These are phyloP conservation scores for Abelmoschus esculentus DNA, from an alignment of 345 rosid genomes.

Conservation along the genomic window DNA sequence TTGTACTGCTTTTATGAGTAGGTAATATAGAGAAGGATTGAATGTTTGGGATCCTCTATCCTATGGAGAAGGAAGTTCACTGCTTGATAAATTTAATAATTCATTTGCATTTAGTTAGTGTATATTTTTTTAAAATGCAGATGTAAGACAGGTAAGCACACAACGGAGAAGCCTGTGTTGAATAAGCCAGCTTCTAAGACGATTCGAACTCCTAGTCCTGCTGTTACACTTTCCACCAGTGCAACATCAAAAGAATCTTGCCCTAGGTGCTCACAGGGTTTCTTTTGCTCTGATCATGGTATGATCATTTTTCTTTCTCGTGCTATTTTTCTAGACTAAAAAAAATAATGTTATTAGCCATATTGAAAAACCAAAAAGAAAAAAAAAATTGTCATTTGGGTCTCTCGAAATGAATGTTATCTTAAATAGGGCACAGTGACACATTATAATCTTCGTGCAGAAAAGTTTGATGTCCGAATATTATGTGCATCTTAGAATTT, in stretches of 20 bases:
- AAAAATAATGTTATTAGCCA: neutral
- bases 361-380: neutral
- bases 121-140: conserved; percentile 33
- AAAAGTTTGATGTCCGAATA: neutral
- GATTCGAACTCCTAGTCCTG: conserved; percentile 27
- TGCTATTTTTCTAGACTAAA: neutral
- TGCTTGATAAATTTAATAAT: neutral
- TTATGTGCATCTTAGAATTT: neutral
- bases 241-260: conserved; percentile 56
- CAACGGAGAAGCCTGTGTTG: conserved; percentile 78
- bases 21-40: neutral
- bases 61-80: neutral
- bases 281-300: conserved; percentile 97
- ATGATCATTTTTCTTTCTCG: conserved; percentile 10
- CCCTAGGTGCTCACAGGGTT: conserved; percentile 83
- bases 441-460: neutral
- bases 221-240: conserved; percentile 26
- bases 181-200: conserved; percentile 38
- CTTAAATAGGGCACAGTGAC: neutral
- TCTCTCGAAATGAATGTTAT: neutral
- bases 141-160: conserved; percentile 91
- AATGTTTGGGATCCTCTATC: neutral
- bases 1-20: neutral
- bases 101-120: neutral
- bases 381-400: neutral